Conservation (phyloP, 148 eudicot genomes). For the Vaccinium corymbosum region DNA sequence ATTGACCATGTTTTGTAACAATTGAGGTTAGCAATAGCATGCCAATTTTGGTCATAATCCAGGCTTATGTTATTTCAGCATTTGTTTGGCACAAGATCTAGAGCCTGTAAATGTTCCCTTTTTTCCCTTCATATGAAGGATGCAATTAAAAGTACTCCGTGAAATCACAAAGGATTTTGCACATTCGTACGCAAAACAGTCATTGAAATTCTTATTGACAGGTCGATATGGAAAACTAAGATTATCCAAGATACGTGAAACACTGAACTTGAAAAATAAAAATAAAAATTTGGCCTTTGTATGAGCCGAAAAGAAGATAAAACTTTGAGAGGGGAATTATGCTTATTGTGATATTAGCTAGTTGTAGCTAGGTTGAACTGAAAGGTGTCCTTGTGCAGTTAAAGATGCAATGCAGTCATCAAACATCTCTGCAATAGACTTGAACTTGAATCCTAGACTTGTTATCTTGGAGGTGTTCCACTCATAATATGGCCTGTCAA, state of each 20-base stretch:
- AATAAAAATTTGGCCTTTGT: no score
- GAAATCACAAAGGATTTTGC: no score
- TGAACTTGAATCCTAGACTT: constrained; percentile 84
- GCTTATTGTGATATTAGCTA: neutral
- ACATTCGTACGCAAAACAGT: no score
- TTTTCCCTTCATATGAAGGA: no score
- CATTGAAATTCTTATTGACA: neutral
- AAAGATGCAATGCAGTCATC: constrained; percentile 70
- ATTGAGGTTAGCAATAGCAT: neutral
- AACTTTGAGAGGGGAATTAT: neutral
- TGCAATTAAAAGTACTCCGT: no score
- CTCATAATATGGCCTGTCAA: constrained; percentile 65
- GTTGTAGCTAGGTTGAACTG: constrained; percentile 10
- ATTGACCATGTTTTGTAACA: no score
- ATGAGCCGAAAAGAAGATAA: neutral
- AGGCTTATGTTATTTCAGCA: no score
- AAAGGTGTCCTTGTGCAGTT: constrained; percentile 60
- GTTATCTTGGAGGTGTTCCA: constrained; percentile 56
- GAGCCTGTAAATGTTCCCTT: no score
- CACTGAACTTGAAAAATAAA: no score
- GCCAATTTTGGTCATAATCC: neutral
- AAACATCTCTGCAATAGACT: constrained; percentile 79
- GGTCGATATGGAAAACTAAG: neutral
- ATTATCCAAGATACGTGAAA: neutral
- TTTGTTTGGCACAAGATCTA: no score